Base-by-base conservation (phyloP, 768 basidiomycete genomes). In the Daedaleopsis nitida region DNA sequence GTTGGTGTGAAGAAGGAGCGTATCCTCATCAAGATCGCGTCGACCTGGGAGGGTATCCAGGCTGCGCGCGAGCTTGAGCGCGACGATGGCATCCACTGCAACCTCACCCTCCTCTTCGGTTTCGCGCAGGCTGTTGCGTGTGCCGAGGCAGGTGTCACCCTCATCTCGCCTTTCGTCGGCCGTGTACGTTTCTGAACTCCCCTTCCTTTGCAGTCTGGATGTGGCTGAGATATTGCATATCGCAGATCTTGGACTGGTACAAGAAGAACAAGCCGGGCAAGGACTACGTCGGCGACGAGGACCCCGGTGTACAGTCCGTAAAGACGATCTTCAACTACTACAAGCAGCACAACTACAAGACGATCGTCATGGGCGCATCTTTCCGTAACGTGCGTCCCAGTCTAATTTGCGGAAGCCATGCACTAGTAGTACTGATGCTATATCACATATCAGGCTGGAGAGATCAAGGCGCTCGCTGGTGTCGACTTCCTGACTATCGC, bases 21-120 rank as follows among this genome's bases (percentile, higher is more conserved):
- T 65, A 81, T 99, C 64, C 82, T 99, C 68, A 98, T 99, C 87
- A 99, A 99, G 83, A 98, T 99, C 73, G 97, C 96, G 34, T 96
- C 97, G 43, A 96, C 96, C 51, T 99, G 94, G 92, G 97, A 98
- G 79, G 97, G 97, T 78, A 99, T 99, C 80, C 96, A 99, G 77
- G 97, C 97, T 61, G 97, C 97, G 39, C 88, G 94, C 65, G 89
- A 96, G 77, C 89, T 99, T 66, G 97, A 99, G 82, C 76, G 83
- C 63, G 91, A 96, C 68, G 87, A 97, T 60, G 84, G 83, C 64
- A 98, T 99, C 77, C 96, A 96, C 86, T 98, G 95, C 84, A 98
- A 99, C 81, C 86, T 99, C 66, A 99, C 97, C 53, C 90, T 99
- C 69, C 88, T 98, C 66, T 99, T 99, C 81, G 97, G 97, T 69